Evolutionary conservation across 2,329 filamentous ascomycete genomes (phyloP), one percentile per base, ranked within the genome.

Genomic region (Nemania bipapillata): DNA sequence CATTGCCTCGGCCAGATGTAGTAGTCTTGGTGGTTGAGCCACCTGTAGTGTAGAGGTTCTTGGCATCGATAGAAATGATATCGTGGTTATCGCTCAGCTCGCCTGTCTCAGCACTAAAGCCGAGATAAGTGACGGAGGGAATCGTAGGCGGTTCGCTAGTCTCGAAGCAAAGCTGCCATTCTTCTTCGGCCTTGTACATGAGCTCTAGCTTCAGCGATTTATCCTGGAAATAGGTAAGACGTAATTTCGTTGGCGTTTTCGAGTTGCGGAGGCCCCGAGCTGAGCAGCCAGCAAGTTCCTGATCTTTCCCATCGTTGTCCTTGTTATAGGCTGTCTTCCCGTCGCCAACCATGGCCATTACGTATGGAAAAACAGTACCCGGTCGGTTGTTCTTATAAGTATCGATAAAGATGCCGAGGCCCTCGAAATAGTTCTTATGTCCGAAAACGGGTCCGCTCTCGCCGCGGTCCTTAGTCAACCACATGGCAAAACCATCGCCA

Each of bases 351-450:
- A 98, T 98, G 71, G 94, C 95, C 94, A 98, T 97, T 77, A 99
- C 91, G 79, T 97, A 97, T 58, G 96, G 96, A 82, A 99, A 99
- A 54, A 97, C 92, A 49, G 93, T 91, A 50, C 96, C 96, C 0
- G 96, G 95, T 15, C 96, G 90, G 84, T 97, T 97, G 85, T 99
- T 99, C 89, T 99, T 99, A 87, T 99, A 99, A 52, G 96, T 99
- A 80, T 99, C 96, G 83, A 99, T 89, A 84, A 97, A 98, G 81
- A 99, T 87, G 63, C 94, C 96, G 54, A 99, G 87, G 4, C 96
- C 96, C 80, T 99, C 95, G 75, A 98, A 99, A 72, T 89, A 89
- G 82, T 99, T 95, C 32, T 87, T 85, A 74, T 90, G 91, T 58
- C 96, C 96, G 81, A 99, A 99, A 42, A 99, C 95, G 11, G 90